Evolutionary conservation across 2,329 filamentous ascomycete genomes (phyloP).

Genomic region (Paraconiothyrium sp.): DNA sequence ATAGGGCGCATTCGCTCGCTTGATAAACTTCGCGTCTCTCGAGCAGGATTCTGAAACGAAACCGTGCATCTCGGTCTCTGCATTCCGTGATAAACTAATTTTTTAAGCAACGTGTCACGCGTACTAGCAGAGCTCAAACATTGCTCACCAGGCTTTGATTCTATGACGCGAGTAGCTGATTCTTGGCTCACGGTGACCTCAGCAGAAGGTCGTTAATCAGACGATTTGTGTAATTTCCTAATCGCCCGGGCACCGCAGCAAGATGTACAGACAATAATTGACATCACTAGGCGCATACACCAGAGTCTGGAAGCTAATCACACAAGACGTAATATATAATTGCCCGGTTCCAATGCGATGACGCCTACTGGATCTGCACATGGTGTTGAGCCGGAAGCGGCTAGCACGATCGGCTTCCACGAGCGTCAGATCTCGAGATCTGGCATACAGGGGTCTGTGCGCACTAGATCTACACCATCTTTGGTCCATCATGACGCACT

Average conservation of each 20-base stretch:
- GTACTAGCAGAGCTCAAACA: too few species aligned
- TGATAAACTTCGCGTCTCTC: not conserved
- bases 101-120: not conserved
- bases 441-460: slow-evolving; percentile 16
- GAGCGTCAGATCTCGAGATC: slow-evolving; percentile 9
- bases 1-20: slow-evolving; percentile 1
- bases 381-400: slow-evolving; percentile 3
- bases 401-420: slow-evolving; percentile 9
- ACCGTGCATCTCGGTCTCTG: not conserved
- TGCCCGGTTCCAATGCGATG: not conserved
- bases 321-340: not conserved
- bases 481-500: slow-evolving; percentile 45
- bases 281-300: not conserved
- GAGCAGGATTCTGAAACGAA: not conserved
- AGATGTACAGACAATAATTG: not conserved
- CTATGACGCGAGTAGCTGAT: too few species aligned
- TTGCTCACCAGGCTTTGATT: too few species aligned
- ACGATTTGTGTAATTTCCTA: not conserved
- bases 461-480: slow-evolving; percentile 32
- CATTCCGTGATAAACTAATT: not conserved
- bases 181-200: too few species aligned
- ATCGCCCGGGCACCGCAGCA: not conserved
- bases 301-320: not conserved
- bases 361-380: not conserved
- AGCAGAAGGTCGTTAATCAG: not conserved